Conservation (phyloP, 2,329 filamentous ascomycete species). For the Colletotrichum navitas region DNA sequence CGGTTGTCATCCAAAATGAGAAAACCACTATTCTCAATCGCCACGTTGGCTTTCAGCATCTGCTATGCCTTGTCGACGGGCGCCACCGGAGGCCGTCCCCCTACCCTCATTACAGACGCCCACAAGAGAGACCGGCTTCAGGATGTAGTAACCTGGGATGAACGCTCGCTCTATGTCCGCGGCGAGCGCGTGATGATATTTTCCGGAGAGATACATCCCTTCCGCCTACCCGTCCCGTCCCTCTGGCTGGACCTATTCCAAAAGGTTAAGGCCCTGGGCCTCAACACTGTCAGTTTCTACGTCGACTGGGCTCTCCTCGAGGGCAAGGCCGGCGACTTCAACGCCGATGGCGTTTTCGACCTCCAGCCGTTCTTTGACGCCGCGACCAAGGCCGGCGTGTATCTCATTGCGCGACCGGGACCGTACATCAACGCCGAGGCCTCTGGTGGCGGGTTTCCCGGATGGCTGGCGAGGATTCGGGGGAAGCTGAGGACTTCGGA, state of each 20-base stretch:
- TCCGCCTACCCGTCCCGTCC: constrained; percentile 60
- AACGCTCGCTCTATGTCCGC: constrained; percentile 76
- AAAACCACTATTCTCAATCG: constrained; percentile 22
- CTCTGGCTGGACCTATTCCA: constrained; percentile 80
- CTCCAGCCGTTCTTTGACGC: constrained; percentile 82
- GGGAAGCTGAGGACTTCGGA: constrained; percentile 74
- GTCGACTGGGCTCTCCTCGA: constrained; percentile 83
- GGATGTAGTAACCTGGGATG: constrained; percentile 75
- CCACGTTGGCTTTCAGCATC: constrained; percentile 34
- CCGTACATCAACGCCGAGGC: constrained; percentile 86
- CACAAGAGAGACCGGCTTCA: constrained; percentile 49
- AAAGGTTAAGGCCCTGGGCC: constrained; percentile 85
- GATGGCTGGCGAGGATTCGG: constrained; percentile 80
- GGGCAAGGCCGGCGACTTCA: constrained; percentile 77
- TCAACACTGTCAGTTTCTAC: constrained; percentile 85
- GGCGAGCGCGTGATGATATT: constrained; percentile 80
- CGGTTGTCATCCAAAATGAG: constrained; percentile 44
- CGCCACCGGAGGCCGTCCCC: constrained; percentile 31
- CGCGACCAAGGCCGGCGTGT: constrained; percentile 79
- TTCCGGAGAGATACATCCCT: constrained; percentile 81
- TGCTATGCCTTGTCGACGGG: constrained; percentile 42
- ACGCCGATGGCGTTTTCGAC: constrained; percentile 78
- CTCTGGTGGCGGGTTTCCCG: constrained; percentile 82
- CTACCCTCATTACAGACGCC: constrained; percentile 44
- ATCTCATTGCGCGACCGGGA: constrained; percentile 78